Base-by-base conservation (phyloP, 805 yeast genomes). In the Cyberlindnera maclurae region DNA sequence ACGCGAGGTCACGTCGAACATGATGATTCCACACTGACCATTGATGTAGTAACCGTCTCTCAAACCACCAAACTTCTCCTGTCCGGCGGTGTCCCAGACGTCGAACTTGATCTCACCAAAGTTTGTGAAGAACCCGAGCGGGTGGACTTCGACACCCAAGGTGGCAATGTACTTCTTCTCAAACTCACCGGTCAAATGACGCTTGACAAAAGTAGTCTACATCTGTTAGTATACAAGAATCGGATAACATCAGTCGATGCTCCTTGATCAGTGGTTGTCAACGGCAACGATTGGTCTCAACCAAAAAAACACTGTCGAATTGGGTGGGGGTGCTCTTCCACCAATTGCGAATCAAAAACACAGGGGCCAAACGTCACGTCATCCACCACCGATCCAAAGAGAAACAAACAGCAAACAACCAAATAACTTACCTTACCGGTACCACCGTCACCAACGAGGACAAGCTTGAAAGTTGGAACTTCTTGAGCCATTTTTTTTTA, bases 81-180 rank as follows among this genome's bases (percentile, higher is more conserved):
- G 99, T 50, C 99, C 99, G 43, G 99, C 99, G 40, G 99, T 93
- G 70, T 93, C 99, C 99, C 99, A 93, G 59, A 93, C 97, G 65
- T 93, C 97, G 70, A 93, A 93, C 69, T 86, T 90, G 72, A 93
- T 87, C 71, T 90, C 96, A 72, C 99, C 99, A 63, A 71, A 93
- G 76, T 90, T 90, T 65, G 99, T 93, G 82, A 79, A 86, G 82
- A 93, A 93, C 34, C 93, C 87, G 68, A 93, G 79, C 54, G 98
- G 98, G 67, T 93, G 97, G 51, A 93, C 99, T 70, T 93, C 99
- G 51, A 93, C 99, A 77, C 98, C 98, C 62, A 90, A 84, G 43
- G 98, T 93, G 63, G 98, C 99, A 68, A 84, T 87, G 75, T 93
- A 93, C 71, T 89, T 89, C 75, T 93, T 93, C 72, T 93, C 98